These are phyloP conservation scores for Crucibulum laeve DNA, from an alignment of 768 basidiomycete species.

Conservation along the genomic window DNA sequence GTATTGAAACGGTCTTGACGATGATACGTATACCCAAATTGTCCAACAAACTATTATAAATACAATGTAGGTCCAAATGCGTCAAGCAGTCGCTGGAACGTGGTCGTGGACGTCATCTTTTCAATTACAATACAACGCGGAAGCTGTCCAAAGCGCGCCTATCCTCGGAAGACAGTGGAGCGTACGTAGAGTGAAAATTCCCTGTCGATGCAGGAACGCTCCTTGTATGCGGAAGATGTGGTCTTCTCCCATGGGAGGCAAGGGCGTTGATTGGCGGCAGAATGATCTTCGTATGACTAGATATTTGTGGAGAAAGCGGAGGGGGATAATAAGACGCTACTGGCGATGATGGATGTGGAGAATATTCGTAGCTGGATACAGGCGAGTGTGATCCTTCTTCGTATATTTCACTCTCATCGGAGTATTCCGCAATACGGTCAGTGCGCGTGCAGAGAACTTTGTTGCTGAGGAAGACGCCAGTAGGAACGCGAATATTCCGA, in stretches of 20 bases:
- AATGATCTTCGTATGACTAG: slow-evolving; percentile 7
- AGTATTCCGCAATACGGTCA: slow-evolving; percentile 40
- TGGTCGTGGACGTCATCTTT: background rate
- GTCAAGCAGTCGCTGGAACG: background rate
- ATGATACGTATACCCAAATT: no score
- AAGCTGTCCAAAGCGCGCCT: slow-evolving; percentile 53
- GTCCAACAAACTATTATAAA: no score
- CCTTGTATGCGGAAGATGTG: slow-evolving; percentile 15
- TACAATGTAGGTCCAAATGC: background rate
- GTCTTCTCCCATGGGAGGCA: slow-evolving; percentile 12
- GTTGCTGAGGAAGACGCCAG: slow-evolving; percentile 69
- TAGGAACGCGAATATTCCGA: slow-evolving; percentile 60
- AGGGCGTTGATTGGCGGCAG: slow-evolving; percentile 23
- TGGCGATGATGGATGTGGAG: slow-evolving; percentile 6
- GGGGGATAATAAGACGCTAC: slow-evolving; percentile 11
- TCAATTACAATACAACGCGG: slow-evolving; percentile 21
- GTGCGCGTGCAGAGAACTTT: slow-evolving; percentile 41
- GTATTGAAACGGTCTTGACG: no score
- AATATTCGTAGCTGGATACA: slow-evolving; percentile 7
- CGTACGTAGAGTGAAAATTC: slow-evolving; percentile 19
- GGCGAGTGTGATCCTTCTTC: slow-evolving; percentile 22
- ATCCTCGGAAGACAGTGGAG: slow-evolving; percentile 51
- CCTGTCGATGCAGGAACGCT: slow-evolving; percentile 1
- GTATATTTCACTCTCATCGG: slow-evolving; percentile 39
- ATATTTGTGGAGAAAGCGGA: slow-evolving; percentile 12